These are phyloP conservation scores for Neospora caninum DNA, from an alignment of 169 alveolate species.

Conservation along the genomic window DNA sequence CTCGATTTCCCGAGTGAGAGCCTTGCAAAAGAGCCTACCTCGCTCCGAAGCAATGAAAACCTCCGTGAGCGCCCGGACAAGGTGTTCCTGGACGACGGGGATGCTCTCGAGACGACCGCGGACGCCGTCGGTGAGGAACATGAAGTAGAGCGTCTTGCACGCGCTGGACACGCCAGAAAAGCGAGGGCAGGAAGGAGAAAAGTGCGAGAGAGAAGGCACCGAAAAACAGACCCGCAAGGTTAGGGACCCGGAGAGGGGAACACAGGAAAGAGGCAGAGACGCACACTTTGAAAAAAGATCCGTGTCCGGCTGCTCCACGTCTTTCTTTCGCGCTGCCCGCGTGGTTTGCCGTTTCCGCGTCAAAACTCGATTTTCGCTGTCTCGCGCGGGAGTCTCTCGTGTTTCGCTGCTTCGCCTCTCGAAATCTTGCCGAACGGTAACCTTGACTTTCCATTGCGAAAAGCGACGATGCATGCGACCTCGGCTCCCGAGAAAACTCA, in stretches of 20 bases:
- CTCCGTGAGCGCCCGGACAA: conserved; percentile 47
- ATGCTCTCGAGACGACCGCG: conserved; percentile 43
- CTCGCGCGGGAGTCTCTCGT: too few relatives aligned
- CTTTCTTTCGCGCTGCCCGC: too few relatives aligned
- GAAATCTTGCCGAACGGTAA: too few relatives aligned
- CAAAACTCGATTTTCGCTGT: too few relatives aligned
- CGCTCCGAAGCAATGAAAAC: conserved; percentile 61
- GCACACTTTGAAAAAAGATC: neutral
- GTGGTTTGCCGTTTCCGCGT: too few relatives aligned
- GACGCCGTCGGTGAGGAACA: conserved; percentile 41
- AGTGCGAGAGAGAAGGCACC: neutral
- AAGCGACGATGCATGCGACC: too few relatives aligned
- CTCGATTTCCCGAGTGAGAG: too few relatives aligned
- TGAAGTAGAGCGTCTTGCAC: conserved; percentile 49
- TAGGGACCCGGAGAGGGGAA: neutral
- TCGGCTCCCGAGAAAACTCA: too few relatives aligned
- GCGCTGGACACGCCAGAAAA: conserved; percentile 26
- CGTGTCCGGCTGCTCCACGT: too few relatives aligned
- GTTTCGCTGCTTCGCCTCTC: too few relatives aligned
- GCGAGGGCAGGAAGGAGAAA: neutral
- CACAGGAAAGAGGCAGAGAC: neutral
- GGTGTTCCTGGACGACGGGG: conserved; percentile 36
- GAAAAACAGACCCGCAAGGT: neutral
- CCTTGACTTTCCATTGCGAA: too few relatives aligned
- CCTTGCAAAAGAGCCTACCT: too few relatives aligned